Conservation (phyloP, 2,329 filamentous ascomycete species). For the Stemphylium vesicarium region DNA sequence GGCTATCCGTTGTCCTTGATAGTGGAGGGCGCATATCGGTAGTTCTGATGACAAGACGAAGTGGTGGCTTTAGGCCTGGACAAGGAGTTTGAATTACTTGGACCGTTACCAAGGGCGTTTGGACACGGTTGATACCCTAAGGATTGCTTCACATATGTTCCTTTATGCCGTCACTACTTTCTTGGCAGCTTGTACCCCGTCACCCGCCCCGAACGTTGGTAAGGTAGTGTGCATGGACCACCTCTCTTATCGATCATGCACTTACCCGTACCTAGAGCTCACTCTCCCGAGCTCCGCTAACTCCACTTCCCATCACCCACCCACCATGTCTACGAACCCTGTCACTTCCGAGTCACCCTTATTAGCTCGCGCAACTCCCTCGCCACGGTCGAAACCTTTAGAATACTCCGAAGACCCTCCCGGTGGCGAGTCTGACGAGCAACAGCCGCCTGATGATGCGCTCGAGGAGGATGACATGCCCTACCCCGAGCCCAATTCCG, state of each 20-base stretch:
- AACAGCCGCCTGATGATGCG: constrained; percentile 29
- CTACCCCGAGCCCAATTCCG: constrained; percentile 43
- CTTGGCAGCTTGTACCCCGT: background rate
- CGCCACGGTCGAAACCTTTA: constrained; percentile 36
- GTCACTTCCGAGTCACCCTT: constrained; percentile 25
- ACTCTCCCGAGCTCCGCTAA: constrained; percentile 28
- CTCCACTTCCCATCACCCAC: constrained; percentile 23
- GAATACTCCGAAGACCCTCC: constrained; percentile 34
- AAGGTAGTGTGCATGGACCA: constrained; percentile 31
- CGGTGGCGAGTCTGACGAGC: constrained; percentile 24
- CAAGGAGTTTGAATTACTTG: background rate
- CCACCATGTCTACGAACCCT: constrained; percentile 40
- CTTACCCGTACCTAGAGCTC: constrained; percentile 18
- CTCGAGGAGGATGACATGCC: constrained; percentile 39
- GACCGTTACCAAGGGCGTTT: constrained; percentile 18
- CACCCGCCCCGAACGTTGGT: constrained; percentile 8
- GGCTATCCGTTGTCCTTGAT: background rate
- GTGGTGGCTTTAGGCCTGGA: background rate
- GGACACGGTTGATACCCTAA: constrained; percentile 35
- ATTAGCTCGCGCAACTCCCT: constrained; percentile 23
- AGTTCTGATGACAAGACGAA: background rate
- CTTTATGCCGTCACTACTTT: background rate
- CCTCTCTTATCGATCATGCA: constrained; percentile 28
- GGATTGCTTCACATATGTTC: constrained; percentile 4
- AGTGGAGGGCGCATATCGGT: background rate